Evolutionary conservation across 1,139 yeast species (phyloP).

Genomic region (Saccharomyces pastorianus): DNA sequence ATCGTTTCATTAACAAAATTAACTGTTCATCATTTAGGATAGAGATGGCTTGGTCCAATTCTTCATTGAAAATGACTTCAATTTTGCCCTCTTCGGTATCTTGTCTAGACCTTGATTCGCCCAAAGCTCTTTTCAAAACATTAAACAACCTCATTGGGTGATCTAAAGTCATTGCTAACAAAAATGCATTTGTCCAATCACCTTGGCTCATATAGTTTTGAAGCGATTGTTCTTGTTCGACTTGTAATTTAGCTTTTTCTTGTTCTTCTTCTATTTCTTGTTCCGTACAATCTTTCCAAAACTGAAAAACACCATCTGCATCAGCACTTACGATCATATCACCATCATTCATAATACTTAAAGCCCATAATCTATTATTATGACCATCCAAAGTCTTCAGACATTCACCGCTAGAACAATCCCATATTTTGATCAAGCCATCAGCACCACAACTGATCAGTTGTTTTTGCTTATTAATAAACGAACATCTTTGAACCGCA

Average conservation of each 20-base stretch:
- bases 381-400: constrained; percentile 82
- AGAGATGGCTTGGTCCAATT: constrained; percentile 59
- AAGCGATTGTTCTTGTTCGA: constrained; percentile 84
- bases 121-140: constrained; percentile 52
- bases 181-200: constrained; percentile 84
- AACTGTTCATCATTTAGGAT: constrained; percentile 55
- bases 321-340: constrained; percentile 73
- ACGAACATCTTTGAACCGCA: constrained; percentile 75
- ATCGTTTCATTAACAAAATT: constrained; percentile 52
- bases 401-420: constrained; percentile 65
- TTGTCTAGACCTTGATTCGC: background rate
- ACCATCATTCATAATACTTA: constrained; percentile 60
- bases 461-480: constrained; percentile 60
- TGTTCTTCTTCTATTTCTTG: constrained; percentile 46
- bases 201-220: constrained; percentile 60
- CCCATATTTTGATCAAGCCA: constrained; percentile 91
- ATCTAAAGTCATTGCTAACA: constrained; percentile 73
- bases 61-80: constrained; percentile 42
- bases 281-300: constrained; percentile 84
- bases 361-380: constrained; percentile 90
- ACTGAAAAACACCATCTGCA: constrained; percentile 84
- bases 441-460: constrained; percentile 87
- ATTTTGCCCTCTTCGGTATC: constrained; percentile 33
- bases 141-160: constrained; percentile 79
- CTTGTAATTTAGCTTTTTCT: constrained; percentile 45